Evolutionary conservation across 2,329 filamentous ascomycete species (phyloP).

Genomic region (Xylariales sp.): DNA sequence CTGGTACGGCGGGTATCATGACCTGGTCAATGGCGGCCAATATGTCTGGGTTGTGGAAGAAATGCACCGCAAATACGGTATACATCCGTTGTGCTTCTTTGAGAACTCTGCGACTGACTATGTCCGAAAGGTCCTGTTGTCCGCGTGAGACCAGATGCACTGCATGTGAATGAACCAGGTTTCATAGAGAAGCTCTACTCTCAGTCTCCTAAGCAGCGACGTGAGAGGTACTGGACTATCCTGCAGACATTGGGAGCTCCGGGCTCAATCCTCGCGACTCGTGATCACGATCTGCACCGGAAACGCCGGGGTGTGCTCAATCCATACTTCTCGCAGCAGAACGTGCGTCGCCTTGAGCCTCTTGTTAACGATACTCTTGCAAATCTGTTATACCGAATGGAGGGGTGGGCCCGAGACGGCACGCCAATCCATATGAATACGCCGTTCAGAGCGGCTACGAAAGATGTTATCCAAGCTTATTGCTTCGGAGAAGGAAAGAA

Average conservation of each 20-base stretch:
- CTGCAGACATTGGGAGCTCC: constrained; percentile 13
- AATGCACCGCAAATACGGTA: constrained; percentile 22
- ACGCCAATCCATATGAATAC: constrained; percentile 13
- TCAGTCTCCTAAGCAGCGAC: constrained; percentile 15
- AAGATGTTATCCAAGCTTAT: constrained; percentile 20
- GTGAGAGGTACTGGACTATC: constrained; percentile 15
- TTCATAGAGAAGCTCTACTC: constrained; percentile 23
- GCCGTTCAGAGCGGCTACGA: constrained; percentile 16
- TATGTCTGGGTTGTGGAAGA: constrained; percentile 20
- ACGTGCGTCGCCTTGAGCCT: constrained; percentile 13
- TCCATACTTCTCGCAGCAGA: constrained; percentile 21
- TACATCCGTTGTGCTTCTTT: neutral
- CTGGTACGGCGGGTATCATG: constrained; percentile 20
- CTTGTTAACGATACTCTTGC: constrained; percentile 15
- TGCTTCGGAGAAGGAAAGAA: constrained; percentile 19
- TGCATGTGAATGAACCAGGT: constrained; percentile 27
- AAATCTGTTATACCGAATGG: constrained; percentile 17
- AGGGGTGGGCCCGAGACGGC: constrained; percentile 15
- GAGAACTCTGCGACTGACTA: neutral
- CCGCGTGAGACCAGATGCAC: constrained; percentile 20
- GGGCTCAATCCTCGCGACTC: neutral
- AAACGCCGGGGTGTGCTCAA: constrained; percentile 15
- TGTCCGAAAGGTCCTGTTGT: constrained; percentile 16
- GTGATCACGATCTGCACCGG: constrained; percentile 12
- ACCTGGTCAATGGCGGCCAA: constrained; percentile 19